Percentiles rank a stretch among this genome's conserved stretches.
These are phyloP conservation scores for Fonsecaea pedrosoi DNA, from an alignment of 2,329 filamentous ascomycete species.

Conservation along the genomic window DNA sequence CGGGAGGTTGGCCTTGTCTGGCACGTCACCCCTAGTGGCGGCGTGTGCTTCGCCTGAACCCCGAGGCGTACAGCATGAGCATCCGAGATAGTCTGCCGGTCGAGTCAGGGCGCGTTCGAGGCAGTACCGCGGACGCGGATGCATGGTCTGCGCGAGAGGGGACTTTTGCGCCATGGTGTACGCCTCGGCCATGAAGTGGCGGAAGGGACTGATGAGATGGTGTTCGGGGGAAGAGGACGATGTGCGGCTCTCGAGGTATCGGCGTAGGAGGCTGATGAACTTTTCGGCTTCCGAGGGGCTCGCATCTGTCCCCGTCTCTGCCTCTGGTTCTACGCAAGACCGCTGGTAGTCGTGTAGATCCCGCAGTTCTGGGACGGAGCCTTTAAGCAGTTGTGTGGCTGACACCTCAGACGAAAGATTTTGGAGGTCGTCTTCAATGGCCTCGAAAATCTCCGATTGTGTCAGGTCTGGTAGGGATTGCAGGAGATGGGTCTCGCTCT, in stretches of 20 bases:
- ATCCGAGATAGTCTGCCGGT: slow-evolving; percentile 67
- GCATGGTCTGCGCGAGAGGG: slow-evolving; percentile 64
- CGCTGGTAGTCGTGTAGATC: slow-evolving; percentile 6
- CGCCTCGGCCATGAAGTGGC: slow-evolving; percentile 61
- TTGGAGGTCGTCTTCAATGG: slow-evolving; percentile 16
- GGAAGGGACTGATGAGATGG: slow-evolving; percentile 43
- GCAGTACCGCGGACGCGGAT: slow-evolving; percentile 63
- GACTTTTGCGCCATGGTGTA: slow-evolving; percentile 65
- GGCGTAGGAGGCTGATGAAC: slow-evolving; percentile 11
- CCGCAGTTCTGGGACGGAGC: not conserved
- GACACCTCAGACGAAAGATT: not conserved
- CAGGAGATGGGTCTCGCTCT: slow-evolving; percentile 22
- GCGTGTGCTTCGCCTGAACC: not conserved
- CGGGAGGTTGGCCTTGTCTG: slow-evolving; percentile 60
- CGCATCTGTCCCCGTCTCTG: not conserved
- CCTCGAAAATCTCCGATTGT: slow-evolving; percentile 20
- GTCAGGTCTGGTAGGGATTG: slow-evolving; percentile 21
- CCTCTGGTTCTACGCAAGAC: not conserved
- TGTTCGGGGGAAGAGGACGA: not conserved
- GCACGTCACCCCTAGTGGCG: not conserved
- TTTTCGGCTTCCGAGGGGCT: not conserved
- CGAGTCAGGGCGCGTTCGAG: slow-evolving; percentile 65
- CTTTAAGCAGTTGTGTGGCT: not conserved
- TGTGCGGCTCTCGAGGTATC: slow-evolving; percentile 14
- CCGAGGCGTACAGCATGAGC: slow-evolving; percentile 54